These are phyloP conservation scores for Wickerhamomyces mucosus DNA, from an alignment of 805 yeast genomes.

Conservation along the genomic window DNA sequence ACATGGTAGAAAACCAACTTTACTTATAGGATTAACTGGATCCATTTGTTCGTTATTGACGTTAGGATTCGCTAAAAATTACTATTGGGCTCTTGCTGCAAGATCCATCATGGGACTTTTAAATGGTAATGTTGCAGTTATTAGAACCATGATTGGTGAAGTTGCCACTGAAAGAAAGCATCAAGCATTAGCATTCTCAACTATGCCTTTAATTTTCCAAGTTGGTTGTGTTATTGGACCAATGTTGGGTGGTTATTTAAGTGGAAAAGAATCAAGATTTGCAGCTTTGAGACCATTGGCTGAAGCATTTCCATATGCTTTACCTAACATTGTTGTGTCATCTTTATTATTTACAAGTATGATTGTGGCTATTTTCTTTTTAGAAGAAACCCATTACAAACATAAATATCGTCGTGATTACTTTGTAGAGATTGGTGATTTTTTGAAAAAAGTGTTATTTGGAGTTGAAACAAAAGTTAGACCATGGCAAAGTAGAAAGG, in stretches of 20 bases:
- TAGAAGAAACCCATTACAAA: slow-evolving; percentile 43
- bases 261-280: slow-evolving; percentile 23
- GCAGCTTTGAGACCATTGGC: slow-evolving; percentile 22
- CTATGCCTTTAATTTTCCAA: slow-evolving; percentile 53
- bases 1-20: slow-evolving; percentile 46
- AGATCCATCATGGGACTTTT: slow-evolving; percentile 45
- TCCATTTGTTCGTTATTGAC: slow-evolving; percentile 36
- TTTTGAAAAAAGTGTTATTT: slow-evolving; percentile 11
- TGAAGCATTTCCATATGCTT: slow-evolving; percentile 36
- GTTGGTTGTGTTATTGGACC: slow-evolving; percentile 56
- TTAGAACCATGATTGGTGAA: slow-evolving; percentile 55
- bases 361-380: slow-evolving; percentile 32
- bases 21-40: slow-evolving; percentile 43
- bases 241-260: slow-evolving; percentile 43
- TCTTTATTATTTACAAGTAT: slow-evolving; percentile 26
- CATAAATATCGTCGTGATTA: slow-evolving; percentile 30
- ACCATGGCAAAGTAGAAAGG: slow-evolving; percentile 17
- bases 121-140: slow-evolving; percentile 59
- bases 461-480: slow-evolving; percentile 16
- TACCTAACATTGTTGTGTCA: slow-evolving; percentile 43
- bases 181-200: slow-evolving; percentile 54
- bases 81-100: slow-evolving; percentile 42
- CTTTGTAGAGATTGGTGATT: slow-evolving; percentile 38
- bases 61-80: slow-evolving; percentile 46
- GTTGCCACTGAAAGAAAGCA: slow-evolving; percentile 45